phyloP scores from a whole-genome alignment of 495 filamentous ascomycete genomes.

The Aspergillus conjunctus region DNA sequence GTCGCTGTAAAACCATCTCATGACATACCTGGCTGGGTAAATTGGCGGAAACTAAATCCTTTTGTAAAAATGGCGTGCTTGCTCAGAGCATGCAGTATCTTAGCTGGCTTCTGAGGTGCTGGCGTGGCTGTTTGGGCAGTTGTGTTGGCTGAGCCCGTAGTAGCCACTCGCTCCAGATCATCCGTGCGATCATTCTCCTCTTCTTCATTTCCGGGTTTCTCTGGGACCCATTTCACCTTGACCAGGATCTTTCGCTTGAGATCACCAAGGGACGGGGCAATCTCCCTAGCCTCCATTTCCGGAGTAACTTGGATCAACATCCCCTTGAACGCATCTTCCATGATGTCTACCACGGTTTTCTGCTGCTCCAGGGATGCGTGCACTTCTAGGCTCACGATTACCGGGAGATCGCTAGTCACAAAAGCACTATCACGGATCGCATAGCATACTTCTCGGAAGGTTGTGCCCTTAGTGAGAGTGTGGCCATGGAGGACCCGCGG shows the following conservation, averaged over 20 bases:
- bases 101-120: constrained; percentile 55
- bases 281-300: constrained; percentile 46
- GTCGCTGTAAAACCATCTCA: background rate
- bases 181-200: constrained; percentile 29
- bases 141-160: constrained; percentile 7
- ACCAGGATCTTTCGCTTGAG: constrained; percentile 80
- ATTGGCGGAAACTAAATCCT: constrained; percentile 74
- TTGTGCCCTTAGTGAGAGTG: constrained; percentile 83
- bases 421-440: constrained; percentile 82
- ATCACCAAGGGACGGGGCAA: constrained; percentile 65
- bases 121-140: constrained; percentile 20
- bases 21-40: constrained; percentile 56
- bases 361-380: constrained; percentile 80
- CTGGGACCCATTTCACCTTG: constrained; percentile 76
- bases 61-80: constrained; percentile 80
- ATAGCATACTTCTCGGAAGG: constrained; percentile 80
- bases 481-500: constrained; percentile 85
- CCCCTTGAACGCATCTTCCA: constrained; percentile 73
- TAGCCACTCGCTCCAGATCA: constrained; percentile 22
- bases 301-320: constrained; percentile 63
- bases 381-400: constrained; percentile 89
- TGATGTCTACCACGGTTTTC: constrained; percentile 85
- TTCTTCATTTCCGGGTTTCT: constrained; percentile 35
- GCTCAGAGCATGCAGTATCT: constrained; percentile 74
- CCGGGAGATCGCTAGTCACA: constrained; percentile 68